phyloP scores from a whole-genome alignment of 176 grass and related monocot species.

The Zea mays region Zm-B73-REFERENCE-NAM-5.0 NC_050099.1:98273001-98273500 shows the following conservation, averaged over 20 bases:
- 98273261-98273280: constrained; percentile 35
- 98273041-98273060: too few species aligned
- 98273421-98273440: constrained; percentile 34
- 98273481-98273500: background rate
- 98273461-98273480: constrained; percentile 7
- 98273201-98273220: background rate
- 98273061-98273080: too few species aligned
- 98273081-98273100: too few species aligned
- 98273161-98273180: background rate
- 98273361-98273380: constrained; percentile 96
- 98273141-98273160: background rate
- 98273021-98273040: too few species aligned
- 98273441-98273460: constrained; percentile 28
- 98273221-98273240: constrained; percentile 9
- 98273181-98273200: background rate
- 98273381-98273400: constrained; percentile 27
- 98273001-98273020: too few species aligned
- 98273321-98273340: constrained; percentile 97
- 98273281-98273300: constrained; percentile 97
- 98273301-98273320: constrained; percentile 98
- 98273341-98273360: constrained; percentile 94
- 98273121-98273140: background rate
- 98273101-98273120: too few species aligned
- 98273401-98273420: constrained; percentile 41
- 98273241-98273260: constrained; percentile 5